A percentile compares a stretch with the other conserved stretches of the same genome.
Evolutionary conservation across 148 eudicot species (phyloP).

Genomic region (Cornus florida): DNA sequence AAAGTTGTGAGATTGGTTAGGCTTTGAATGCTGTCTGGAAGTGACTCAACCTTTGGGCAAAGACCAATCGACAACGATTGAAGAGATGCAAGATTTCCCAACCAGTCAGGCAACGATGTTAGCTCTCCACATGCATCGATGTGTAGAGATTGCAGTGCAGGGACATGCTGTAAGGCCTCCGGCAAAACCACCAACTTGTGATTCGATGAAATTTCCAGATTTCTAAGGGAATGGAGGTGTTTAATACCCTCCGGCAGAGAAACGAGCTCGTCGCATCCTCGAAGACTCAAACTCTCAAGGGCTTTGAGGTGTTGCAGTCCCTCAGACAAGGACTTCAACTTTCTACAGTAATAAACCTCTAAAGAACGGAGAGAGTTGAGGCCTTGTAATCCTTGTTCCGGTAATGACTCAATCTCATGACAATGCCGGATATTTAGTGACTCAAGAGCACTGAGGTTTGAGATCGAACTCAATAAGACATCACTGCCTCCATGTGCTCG

Average conservation of each 20-base stretch:
- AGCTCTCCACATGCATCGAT: too few relatives aligned
- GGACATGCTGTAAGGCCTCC: constrained; percentile 2
- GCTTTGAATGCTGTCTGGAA: background rate
- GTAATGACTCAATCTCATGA: background rate
- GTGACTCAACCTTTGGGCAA: background rate
- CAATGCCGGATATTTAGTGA: background rate
- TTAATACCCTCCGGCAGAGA: background rate
- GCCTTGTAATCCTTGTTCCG: constrained; percentile 1
- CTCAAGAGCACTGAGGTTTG: background rate
- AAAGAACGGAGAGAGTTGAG: background rate
- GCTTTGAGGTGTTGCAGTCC: background rate
- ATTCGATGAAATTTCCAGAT: background rate
- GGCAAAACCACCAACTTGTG: background rate
- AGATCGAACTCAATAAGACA: too few relatives aligned
- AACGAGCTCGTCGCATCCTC: background rate
- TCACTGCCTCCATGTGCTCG: too few relatives aligned
- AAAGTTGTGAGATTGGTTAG: constrained; percentile 7
- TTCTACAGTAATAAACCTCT: background rate
- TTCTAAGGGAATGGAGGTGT: background rate
- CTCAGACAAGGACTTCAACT: background rate
- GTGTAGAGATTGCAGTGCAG: background rate
- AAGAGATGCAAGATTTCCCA: background rate
- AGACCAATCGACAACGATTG: background rate
- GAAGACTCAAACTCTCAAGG: background rate
- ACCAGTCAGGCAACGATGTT: too few relatives aligned